Evolutionary conservation across 108 stramenopile genomes (phyloP), one percentile per base, ranked within the genome.

Genomic region (Discostella pseudostelligera): DNA sequence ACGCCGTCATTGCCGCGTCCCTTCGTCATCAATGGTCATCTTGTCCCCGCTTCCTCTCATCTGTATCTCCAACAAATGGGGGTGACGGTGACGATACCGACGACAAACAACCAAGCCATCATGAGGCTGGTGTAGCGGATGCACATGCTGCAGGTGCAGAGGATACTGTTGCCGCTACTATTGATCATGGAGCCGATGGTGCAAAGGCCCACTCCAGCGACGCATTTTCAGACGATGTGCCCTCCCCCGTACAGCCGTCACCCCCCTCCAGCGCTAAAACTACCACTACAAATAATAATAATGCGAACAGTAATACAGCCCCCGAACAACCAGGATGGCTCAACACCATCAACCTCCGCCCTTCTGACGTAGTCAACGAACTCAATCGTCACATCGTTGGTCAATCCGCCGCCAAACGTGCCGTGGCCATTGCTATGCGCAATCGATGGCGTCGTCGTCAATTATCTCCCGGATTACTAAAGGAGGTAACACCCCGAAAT

Each of bases 371-470:
- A 42, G 94, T 95, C 26, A 55, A 46, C 10, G 85, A 89, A 64
- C 82, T 98, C 39, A 86, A 97, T 72, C 85, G 89, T 59, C 86
- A 96, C 70, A 96, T 99, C 72, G 95, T 99, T 17, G 96, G 96
- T 3, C 98, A 99, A 71, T 50, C 69, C 17, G 93, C 94, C 59
- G 99, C 99, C 58, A 99, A 99, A 69, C 74, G 93, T 21, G 97
- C 99, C 36, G 96, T 99, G 8, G 98, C 99, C 32, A 96, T 99
- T 67, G 98, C 99, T 26, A 86, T 99, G 77, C 81, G 98, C 44
- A 99, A 99, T 72, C 91, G 99, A 37, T 98, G 98, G 97, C 84
- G 99, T 25, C 90, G 99, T 14, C 87, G 89, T 21, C 94, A 94
- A 47, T 81, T 99, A 3, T 81, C 88, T 8, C 87, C 94, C 17